These are phyloP conservation scores for Aspergillus saccharolyticus DNA, from an alignment of 495 filamentous ascomycete genomes.

Conservation along the genomic window DNA sequence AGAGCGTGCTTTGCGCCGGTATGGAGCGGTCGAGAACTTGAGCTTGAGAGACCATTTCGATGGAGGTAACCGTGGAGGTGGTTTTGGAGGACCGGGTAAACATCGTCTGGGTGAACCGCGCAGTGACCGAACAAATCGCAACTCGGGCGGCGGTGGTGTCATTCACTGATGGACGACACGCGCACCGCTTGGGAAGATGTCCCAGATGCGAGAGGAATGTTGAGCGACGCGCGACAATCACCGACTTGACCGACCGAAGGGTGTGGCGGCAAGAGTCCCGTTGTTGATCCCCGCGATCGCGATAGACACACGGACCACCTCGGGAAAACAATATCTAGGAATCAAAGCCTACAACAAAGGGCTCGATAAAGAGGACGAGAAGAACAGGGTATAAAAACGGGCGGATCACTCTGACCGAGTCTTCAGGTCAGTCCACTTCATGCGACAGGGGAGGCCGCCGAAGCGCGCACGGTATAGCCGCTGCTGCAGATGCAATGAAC, in stretches of 20 bases:
- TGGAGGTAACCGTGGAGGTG: slow-evolving; percentile 2
- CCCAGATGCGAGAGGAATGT: not conserved
- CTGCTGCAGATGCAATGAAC: not conserved
- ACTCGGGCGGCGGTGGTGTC: slow-evolving; percentile 8
- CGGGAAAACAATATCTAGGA: not conserved
- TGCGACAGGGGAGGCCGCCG: not conserved
- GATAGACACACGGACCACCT: slow-evolving; percentile 4
- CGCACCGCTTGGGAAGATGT: not conserved
- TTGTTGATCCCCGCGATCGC: slow-evolving; percentile 5
- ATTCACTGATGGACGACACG: slow-evolving; percentile 16
- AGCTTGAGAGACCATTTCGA: slow-evolving; percentile 68
- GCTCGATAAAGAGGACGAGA: not conserved
- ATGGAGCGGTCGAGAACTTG: slow-evolving; percentile 52
- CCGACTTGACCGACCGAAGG: not conserved
- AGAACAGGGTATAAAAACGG: not conserved
- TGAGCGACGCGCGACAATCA: slow-evolving; percentile 1
- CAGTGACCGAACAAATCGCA: slow-evolving; percentile 17
- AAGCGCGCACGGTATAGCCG: not conserved
- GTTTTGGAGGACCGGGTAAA: slow-evolving; percentile 12
- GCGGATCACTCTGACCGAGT: not conserved
- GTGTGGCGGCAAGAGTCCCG: not conserved
- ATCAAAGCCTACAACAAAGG: not conserved
- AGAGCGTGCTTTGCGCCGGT: slow-evolving; percentile 49
- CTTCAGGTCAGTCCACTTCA: not conserved
- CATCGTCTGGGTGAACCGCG: slow-evolving; percentile 16